These are phyloP conservation scores for Tremella fuciformis DNA, from an alignment of 768 basidiomycete species.

Conservation along the genomic window DNA sequence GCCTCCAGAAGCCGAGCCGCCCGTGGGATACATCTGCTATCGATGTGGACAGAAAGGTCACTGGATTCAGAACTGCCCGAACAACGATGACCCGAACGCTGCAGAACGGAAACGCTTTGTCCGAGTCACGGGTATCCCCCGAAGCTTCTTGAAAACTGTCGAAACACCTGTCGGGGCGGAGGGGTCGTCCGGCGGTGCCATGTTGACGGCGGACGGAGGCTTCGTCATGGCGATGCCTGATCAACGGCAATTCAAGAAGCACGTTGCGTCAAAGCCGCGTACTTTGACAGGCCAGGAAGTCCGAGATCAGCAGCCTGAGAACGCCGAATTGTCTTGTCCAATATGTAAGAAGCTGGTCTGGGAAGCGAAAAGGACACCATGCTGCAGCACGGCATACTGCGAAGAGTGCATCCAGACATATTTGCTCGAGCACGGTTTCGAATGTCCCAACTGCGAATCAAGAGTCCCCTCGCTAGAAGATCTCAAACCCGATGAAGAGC, in stretches of 20 bases:
- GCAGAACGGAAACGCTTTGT: constrained; percentile 94
- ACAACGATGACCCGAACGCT: constrained; percentile 91
- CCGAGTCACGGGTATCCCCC: constrained; percentile 94
- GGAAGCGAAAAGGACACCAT: constrained; percentile 92
- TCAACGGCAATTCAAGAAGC: constrained; percentile 93
- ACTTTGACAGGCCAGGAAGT: constrained; percentile 82
- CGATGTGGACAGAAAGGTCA: constrained; percentile 99
- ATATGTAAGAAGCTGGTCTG: constrained; percentile 91
- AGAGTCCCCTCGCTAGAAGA: constrained; percentile 87
- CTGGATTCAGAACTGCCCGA: constrained; percentile 99
- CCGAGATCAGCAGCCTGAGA: constrained; percentile 73
- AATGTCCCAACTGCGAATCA: constrained; percentile 84
- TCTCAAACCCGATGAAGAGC: constrained; percentile 72
- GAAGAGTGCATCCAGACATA: constrained; percentile 96
- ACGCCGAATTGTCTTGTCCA: constrained; percentile 75
- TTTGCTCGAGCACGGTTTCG: constrained; percentile 89
- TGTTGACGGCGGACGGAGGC: constrained; percentile 98
- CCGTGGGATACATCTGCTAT: constrained; percentile 95
- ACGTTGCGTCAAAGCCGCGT: constrained; percentile 62
- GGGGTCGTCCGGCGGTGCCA: constrained; percentile 70
- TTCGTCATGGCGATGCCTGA: constrained; percentile 97
- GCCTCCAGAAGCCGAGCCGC: constrained; percentile 61
- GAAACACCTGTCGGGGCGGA: constrained; percentile 62
- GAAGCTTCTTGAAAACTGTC: constrained; percentile 94
- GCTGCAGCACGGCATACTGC: constrained; percentile 86